These are phyloP conservation scores for Sarocladium oryzae DNA, from an alignment of 2,329 filamentous ascomycete species.

Conservation along the genomic window DNA sequence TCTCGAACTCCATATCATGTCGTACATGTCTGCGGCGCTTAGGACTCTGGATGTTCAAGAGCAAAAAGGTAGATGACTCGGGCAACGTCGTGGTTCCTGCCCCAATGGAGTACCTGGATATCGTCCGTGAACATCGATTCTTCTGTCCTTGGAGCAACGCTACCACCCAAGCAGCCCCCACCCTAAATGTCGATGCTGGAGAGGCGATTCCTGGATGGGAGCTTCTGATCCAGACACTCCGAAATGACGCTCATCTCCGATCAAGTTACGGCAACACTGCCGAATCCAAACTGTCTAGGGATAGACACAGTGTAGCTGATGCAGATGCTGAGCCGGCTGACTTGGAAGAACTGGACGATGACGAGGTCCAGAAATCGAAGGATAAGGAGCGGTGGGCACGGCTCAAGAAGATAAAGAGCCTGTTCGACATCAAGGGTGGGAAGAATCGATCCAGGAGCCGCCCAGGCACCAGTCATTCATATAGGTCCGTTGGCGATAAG, in stretches of 20 bases:
- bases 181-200: slow-evolving; percentile 26
- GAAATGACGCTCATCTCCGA: slow-evolving; percentile 52
- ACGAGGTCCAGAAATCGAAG: slow-evolving; percentile 44
- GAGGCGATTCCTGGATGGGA: slow-evolving; percentile 47
- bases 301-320: background rate
- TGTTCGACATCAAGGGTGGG: slow-evolving; percentile 59
- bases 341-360: slow-evolving; percentile 27
- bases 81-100: slow-evolving; percentile 50
- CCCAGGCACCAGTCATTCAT: slow-evolving; percentile 33
- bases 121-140: slow-evolving; percentile 67
- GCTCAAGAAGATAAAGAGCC: slow-evolving; percentile 62
- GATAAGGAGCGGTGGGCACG: slow-evolving; percentile 71
- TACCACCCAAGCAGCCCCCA: slow-evolving; percentile 45
- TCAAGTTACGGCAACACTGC: slow-evolving; percentile 23
- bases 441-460: slow-evolving; percentile 37
- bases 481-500: slow-evolving; percentile 15
- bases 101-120: slow-evolving; percentile 62
- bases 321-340: slow-evolving; percentile 2
- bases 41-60: slow-evolving; percentile 90
- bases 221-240: slow-evolving; percentile 45
- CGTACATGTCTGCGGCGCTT: slow-evolving; percentile 80
- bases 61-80: slow-evolving; percentile 55
- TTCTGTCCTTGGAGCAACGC: slow-evolving; percentile 77
- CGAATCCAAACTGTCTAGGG: slow-evolving; percentile 19
- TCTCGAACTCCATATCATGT: slow-evolving; percentile 71